A percentile compares a stretch with the other conserved stretches of the same genome.
Evolutionary conservation across 179 eudicot genomes (phyloP).

Genomic region (Beta macrorhiza): DNA sequence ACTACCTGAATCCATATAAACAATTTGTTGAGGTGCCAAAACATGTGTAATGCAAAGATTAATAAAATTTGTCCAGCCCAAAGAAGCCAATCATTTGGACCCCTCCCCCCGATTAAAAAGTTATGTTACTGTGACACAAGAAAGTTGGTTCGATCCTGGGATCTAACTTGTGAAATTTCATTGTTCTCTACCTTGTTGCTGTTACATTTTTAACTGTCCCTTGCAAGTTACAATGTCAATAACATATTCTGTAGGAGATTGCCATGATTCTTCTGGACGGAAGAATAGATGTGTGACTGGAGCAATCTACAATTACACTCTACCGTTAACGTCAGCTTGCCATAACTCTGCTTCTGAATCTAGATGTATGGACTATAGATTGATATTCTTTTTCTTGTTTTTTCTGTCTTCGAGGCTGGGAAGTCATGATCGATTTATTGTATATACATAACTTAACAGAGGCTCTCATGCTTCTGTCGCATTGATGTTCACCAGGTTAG

Average conservation of each 20-base stretch:
- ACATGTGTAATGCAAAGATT: too few relatives aligned
- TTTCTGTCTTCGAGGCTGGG: too few relatives aligned
- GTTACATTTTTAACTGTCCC: neutral
- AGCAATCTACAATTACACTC: constrained; percentile 85
- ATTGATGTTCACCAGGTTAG: constrained; percentile 86
- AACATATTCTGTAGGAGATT: constrained; percentile 59
- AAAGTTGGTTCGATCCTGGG: neutral
- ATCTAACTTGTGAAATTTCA: neutral
- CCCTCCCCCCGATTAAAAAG: too few relatives aligned
- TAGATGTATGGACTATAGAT: too few relatives aligned
- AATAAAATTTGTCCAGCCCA: too few relatives aligned
- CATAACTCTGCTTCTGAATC: too few relatives aligned
- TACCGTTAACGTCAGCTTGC: constrained; percentile 40
- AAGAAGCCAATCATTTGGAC: constrained; percentile 33
- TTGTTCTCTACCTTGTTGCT: neutral
- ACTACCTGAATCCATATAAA: too few relatives aligned
- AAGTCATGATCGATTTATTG: too few relatives aligned
- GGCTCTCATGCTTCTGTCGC: constrained; percentile 27
- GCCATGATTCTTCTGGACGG: constrained; percentile 71
- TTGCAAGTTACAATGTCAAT: neutral
- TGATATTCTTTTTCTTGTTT: too few relatives aligned
- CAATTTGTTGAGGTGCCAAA: too few relatives aligned
- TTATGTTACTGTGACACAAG: too few relatives aligned
- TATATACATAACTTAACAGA: too few relatives aligned
- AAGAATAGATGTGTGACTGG: constrained; percentile 78